phyloP scores from a whole-genome alignment of 1,139 yeast genomes.

The Blastobotrys illinoisensis region DNA sequence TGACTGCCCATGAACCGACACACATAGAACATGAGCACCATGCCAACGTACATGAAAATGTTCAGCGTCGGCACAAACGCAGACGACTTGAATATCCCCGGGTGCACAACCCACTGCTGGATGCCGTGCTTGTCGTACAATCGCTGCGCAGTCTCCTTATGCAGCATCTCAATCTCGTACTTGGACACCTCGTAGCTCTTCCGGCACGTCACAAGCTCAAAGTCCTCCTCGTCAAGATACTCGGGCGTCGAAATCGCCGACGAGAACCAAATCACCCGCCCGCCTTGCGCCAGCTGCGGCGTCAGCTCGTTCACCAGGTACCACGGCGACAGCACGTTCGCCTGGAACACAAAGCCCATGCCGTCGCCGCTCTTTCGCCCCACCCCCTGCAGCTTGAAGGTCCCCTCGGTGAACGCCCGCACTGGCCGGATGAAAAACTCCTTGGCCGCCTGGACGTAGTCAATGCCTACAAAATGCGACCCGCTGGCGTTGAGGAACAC shows the following conservation, averaged over 20 bases:
- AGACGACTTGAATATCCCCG: constrained; percentile 87
- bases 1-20: constrained; percentile 79
- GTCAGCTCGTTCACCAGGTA: constrained; percentile 61
- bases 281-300: constrained; percentile 47
- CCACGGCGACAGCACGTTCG: constrained; percentile 93
- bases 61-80: constrained; percentile 75
- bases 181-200: constrained; percentile 91
- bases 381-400: constrained; percentile 70
- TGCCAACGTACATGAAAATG: constrained; percentile 73
- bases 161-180: constrained; percentile 76
- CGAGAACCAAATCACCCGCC: constrained; percentile 77
- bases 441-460: constrained; percentile 70
- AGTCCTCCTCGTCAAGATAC: constrained; percentile 64
- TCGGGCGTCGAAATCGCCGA: constrained; percentile 73
- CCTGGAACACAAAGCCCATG: constrained; percentile 86
- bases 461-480: constrained; percentile 79
- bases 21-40: constrained; percentile 77
- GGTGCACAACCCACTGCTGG: constrained; percentile 75
- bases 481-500: constrained; percentile 86
- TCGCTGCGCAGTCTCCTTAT: constrained; percentile 57
- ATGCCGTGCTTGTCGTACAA: constrained; percentile 48
- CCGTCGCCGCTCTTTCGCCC: constrained; percentile 71
- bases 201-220: constrained; percentile 59
- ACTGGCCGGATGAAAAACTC: constrained; percentile 62
- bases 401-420: constrained; percentile 67